phyloP scores from a whole-genome alignment of 495 filamentous ascomycete genomes.

The Penicillium mononematosum region DNA sequence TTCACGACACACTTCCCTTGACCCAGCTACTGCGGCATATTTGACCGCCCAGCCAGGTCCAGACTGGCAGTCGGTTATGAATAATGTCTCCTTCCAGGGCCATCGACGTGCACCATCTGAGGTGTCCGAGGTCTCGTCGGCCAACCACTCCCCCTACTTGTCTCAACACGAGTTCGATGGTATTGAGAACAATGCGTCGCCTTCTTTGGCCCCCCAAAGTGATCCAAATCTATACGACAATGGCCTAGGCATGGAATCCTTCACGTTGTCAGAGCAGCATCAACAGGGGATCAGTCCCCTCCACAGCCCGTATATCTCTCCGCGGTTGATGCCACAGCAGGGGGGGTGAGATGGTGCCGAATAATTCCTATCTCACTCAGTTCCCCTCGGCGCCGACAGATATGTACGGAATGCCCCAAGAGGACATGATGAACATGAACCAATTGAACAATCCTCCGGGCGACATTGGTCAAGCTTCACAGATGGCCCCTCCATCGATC shows the following conservation, averaged over 20 bases:
- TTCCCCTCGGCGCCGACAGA: conserved; percentile 51
- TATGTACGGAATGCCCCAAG: conserved; percentile 51
- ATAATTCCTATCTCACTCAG: conserved; percentile 52
- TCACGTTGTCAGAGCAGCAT: conserved; percentile 76
- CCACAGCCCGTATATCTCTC: conserved; percentile 83
- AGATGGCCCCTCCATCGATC: conserved; percentile 84
- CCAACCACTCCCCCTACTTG: conserved; percentile 77
- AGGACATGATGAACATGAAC: conserved; percentile 28
- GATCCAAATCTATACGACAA: conserved; percentile 73
- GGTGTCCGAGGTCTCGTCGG: conserved; percentile 83
- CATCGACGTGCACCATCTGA: conserved; percentile 87
- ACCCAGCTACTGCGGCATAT: conserved; percentile 72
- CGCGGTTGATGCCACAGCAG: conserved; percentile 75
- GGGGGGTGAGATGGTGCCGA: conserved; percentile 50
- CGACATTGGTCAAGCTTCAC: conserved; percentile 67
- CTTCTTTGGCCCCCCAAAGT: conserved; percentile 70
- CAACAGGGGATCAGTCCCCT: conserved; percentile 67
- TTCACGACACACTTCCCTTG: conserved; percentile 78
- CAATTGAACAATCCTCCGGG: conserved; percentile 35
- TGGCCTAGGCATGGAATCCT: conserved; percentile 71
- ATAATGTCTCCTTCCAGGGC: conserved; percentile 62
- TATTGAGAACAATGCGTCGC: conserved; percentile 71
- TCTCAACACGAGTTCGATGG: conserved; percentile 77
- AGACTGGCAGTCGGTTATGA: conserved; percentile 69
- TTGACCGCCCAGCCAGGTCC: conserved; percentile 56